Conservation (phyloP, 2,329 filamentous ascomycete genomes). For the Aspergillus fumigatus region DNA sequence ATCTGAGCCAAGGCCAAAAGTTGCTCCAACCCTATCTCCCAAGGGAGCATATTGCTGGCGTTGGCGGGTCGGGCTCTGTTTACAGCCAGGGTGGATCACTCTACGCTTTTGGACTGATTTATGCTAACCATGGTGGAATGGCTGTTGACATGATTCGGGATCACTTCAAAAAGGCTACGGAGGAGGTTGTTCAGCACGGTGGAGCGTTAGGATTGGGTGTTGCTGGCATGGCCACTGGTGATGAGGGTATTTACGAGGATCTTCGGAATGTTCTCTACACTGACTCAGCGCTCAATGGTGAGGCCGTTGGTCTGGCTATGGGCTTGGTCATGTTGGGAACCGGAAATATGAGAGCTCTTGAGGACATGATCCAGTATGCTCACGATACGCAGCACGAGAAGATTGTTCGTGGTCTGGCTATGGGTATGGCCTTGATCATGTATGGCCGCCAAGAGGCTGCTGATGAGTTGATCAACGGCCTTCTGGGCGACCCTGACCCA, state of each 20-base stretch:
- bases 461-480: slow-evolving; percentile 87
- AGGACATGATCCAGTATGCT: slow-evolving; percentile 96
- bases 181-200: slow-evolving; percentile 92
- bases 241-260: slow-evolving; percentile 84
- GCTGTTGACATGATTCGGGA: slow-evolving; percentile 54
- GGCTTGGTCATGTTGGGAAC: slow-evolving; percentile 97
- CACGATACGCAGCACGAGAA: slow-evolving; percentile 99
- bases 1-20: slow-evolving; percentile 88
- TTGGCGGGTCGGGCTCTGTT: slow-evolving; percentile 74
- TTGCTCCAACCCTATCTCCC: slow-evolving; percentile 92
- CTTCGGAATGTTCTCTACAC: slow-evolving; percentile 84
- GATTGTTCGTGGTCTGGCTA: slow-evolving; percentile 89
- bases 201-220: slow-evolving; percentile 93
- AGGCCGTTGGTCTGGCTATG: slow-evolving; percentile 93
- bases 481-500: slow-evolving; percentile 89
- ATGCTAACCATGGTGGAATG: slow-evolving; percentile 92
- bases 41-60: slow-evolving; percentile 56
- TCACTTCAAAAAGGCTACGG: slow-evolving; percentile 47
- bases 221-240: slow-evolving; percentile 94
- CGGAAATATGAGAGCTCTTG: slow-evolving; percentile 87
- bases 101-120: slow-evolving; percentile 92
- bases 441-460: slow-evolving; percentile 92
- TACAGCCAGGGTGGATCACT: slow-evolving; percentile 96
- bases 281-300: slow-evolving; percentile 93
- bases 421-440: slow-evolving; percentile 98